Base-by-base conservation (phyloP, 495 filamentous ascomycete genomes). In the Talaromyces adpressus region DNA sequence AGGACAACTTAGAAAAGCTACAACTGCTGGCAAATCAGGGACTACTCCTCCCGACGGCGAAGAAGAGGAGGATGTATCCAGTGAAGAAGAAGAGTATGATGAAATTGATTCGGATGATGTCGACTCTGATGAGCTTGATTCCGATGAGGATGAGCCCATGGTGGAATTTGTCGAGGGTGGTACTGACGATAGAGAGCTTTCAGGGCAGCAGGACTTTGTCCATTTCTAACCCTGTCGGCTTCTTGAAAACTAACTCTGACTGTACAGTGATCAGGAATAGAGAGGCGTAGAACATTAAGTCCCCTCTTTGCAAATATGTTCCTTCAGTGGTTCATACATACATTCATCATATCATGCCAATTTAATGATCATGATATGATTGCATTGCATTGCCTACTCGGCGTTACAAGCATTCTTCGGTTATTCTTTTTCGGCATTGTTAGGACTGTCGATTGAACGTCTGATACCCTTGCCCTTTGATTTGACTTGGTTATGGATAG, bases 81-180 rank as follows among this genome's bases (percentile, higher is more conserved):
- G 91, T 78, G 92, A 96, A 67, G 91, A 91, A 54, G 89, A 92
- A 64, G 86, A 88, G 22, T 81, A 81, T 63, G 87, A 90, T 62
- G 85, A 85, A 68, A 88, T 88, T 67, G 87, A 92, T 68, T 88
- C 87, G 69, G 87, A 95, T 70, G 93, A 96, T 74, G 83, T 96
- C 71, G 93, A 96, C 74, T 96, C 91, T 32, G 93, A 95, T 68
- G 87, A 86, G 59, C 82, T 93, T 59, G 89, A 89, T 56, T 62
- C 60, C 12, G 60, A 62, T 36, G 91, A 95, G 72, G 86, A 91
- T 58, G 56, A 58, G 30, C 56, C 56, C 68, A 73, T 76, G 57
- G 64, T 67, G 30, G 75, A 78, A 62, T 66, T 76, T 61, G 68
- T 82, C 54, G 72, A 78, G 63, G 77, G 75, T 60, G 81, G 76